Conservation (phyloP, 192 early-diverging fungal genomes). For the Backusella liffmaniae region DNA sequence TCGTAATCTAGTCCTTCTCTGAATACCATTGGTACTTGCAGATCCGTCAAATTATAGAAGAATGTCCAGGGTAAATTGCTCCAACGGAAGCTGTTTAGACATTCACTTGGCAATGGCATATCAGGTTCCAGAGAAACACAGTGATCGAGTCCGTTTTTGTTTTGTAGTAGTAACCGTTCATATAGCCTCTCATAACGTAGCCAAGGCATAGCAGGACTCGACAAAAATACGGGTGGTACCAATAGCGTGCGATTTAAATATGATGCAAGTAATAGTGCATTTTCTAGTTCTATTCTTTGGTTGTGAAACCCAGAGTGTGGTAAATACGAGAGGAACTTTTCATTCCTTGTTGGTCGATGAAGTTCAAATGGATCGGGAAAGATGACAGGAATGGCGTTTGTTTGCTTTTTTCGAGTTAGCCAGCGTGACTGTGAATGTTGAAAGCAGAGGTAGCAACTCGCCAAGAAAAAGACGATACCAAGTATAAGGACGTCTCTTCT, state of each 20-base stretch:
- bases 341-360: slow-evolving; percentile 11
- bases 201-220: slow-evolving; percentile 55
- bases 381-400: slow-evolving; percentile 7
- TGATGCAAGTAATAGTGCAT: slow-evolving; percentile 54
- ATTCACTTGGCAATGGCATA: slow-evolving; percentile 49
- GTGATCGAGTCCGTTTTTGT: slow-evolving; percentile 54
- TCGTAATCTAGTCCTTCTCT: slow-evolving; percentile 41
- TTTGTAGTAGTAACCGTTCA: slow-evolving; percentile 48
- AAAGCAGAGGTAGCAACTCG: background rate
- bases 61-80: slow-evolving; percentile 55
- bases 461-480: background rate
- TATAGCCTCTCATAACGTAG: slow-evolving; percentile 43
- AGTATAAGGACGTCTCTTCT: background rate
- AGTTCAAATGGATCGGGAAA: slow-evolving; percentile 25
- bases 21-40: slow-evolving; percentile 39
- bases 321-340: slow-evolving; percentile 39
- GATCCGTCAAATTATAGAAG: slow-evolving; percentile 46
- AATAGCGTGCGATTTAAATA: slow-evolving; percentile 56
- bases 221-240: slow-evolving; percentile 49
- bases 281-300: slow-evolving; percentile 42
- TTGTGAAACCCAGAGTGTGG: slow-evolving; percentile 45
- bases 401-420: background rate
- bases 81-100: slow-evolving; percentile 53
- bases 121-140: slow-evolving; percentile 37
- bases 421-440: background rate